Base-by-base conservation (phyloP, 1,284 basidiomycete genomes). In the Sphaerobolus stellatus region DNA sequence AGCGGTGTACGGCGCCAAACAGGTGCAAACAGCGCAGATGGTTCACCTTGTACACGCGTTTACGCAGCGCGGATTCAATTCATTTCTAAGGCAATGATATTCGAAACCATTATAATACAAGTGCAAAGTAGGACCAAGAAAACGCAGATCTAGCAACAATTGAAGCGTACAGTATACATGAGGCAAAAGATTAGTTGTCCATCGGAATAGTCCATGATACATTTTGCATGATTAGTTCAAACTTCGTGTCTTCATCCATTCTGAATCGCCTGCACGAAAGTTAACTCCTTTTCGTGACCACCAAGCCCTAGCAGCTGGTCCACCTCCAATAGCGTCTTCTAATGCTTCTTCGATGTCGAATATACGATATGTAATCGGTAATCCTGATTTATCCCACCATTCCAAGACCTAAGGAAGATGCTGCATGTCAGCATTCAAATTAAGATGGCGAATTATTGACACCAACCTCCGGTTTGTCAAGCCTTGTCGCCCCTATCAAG, bases 381-480 rank as follows among this genome's bases (percentile, higher is more conserved):
- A 72, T 7, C 84, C 84, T 51, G 82, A 86, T 60, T 80, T 79
- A 58, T 88, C 80, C 91, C 91, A 93, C 90, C 90, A 93, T 58
- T 90, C 84, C 28, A 93, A 72, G 22, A 54, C 53, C 53, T 54
- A 18, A 16, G 30, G 25, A 20, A 48, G 29, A 44, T 44, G 25
- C 20, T 28, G 14, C 20, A 28, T 24, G 20, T 5, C 29, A 27
- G 48, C 6, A 24, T 31, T 14, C 20, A 25, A 24, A 20, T 22
- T 33, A 7, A 28, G 13, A 4, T 27, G 7, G n/a, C 13, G 25
- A 29, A 48, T 3, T 20, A 27, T 25, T 25, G 28, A 18, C 28
- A 52, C 44, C 6, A 18, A 90, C 86, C 61, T 88, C 86, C n/a
- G 86, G 83, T 38, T 85, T 78, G 60, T 91, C 88, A 67, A 90